Evolutionary conservation across 2,329 filamentous ascomycete species (phyloP).

Genomic region (Talaromyces sp.): DNA sequence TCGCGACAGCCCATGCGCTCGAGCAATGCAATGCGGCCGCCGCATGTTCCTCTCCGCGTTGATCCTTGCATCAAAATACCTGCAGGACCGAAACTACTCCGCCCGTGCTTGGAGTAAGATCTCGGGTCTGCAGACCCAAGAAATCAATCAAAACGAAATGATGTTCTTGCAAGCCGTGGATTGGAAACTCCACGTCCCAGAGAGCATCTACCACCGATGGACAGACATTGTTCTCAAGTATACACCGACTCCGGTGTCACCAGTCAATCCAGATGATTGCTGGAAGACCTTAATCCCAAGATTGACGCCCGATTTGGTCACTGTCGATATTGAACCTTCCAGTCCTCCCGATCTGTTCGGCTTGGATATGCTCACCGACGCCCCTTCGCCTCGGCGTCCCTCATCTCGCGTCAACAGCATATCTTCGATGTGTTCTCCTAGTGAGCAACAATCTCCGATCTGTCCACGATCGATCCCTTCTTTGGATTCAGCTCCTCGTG

Average conservation of each 20-base stretch:
- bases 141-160: conserved; percentile 97
- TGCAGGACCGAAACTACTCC: conserved; percentile 97
- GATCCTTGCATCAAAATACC: conserved; percentile 94
- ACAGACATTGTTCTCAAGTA: conserved; percentile 86
- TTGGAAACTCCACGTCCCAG: conserved; percentile 92
- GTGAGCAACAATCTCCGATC: conserved; percentile 30
- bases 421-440: conserved; percentile 22
- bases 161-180: conserved; percentile 84
- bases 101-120: conserved; percentile 99
- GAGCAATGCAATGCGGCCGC: conserved; percentile 88
- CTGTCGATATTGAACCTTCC: conserved; percentile 38
- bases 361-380: conserved; percentile 28
- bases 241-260: conserved; percentile 56
- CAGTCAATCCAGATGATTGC: conserved; percentile 35
- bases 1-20: conserved; percentile 65
- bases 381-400: conserved; percentile 30
- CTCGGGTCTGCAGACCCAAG: conserved; percentile 83
- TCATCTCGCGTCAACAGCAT: conserved; percentile 23
- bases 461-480: conserved; percentile 39
- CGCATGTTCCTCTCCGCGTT: conserved; percentile 96
- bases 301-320: conserved; percentile 57
- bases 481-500: conserved; percentile 48
- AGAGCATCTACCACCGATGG: conserved; percentile 86
- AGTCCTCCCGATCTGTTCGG: conserved; percentile 28
- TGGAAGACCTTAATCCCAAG: conserved; percentile 51